These are phyloP conservation scores for Calocybe cyanea DNA, from an alignment of 768 basidiomycete species.

Conservation along the genomic window DNA sequence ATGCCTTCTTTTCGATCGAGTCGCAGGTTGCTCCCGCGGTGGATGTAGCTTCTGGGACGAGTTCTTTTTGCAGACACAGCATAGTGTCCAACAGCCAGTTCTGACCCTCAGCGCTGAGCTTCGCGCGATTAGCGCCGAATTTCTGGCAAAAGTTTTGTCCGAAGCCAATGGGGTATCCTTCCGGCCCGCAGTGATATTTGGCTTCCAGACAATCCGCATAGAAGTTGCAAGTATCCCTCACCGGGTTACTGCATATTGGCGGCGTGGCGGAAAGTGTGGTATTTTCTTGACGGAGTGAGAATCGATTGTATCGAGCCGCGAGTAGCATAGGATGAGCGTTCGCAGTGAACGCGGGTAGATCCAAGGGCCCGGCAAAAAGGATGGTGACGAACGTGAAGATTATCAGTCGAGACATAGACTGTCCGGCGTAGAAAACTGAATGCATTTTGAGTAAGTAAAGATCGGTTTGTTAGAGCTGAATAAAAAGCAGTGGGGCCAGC, in stretches of 20 bases:
- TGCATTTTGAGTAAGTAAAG: too few species aligned
- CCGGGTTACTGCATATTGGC: slow-evolving; percentile 29
- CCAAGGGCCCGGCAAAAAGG: background rate
- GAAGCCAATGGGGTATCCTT: slow-evolving; percentile 40
- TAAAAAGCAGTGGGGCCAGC: too few species aligned
- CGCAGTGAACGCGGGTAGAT: background rate
- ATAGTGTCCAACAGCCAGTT: slow-evolving; percentile 43
- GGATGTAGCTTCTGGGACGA: slow-evolving; percentile 32
- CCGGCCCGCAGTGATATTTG: slow-evolving; percentile 38
- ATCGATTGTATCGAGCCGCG: too few species aligned
- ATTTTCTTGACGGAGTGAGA: background rate
- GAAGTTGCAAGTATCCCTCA: slow-evolving; percentile 36
- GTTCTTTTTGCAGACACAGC: slow-evolving; percentile 40
- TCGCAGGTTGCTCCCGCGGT: slow-evolving; percentile 24
- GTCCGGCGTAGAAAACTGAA: background rate
- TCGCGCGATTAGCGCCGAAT: slow-evolving; percentile 26
- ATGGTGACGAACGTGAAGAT: background rate
- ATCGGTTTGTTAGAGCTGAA: too few species aligned
- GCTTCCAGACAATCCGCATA: slow-evolving; percentile 42
- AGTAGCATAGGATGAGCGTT: background rate
- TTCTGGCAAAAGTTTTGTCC: slow-evolving; percentile 37
- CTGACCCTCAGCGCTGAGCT: slow-evolving; percentile 30
- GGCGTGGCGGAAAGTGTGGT: too few species aligned
- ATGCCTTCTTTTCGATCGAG: slow-evolving; percentile 32
- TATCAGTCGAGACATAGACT: background rate